These are phyloP conservation scores for Fraxinus americana DNA, from an alignment of 257 asterid species.

Conservation along the genomic window DNA sequence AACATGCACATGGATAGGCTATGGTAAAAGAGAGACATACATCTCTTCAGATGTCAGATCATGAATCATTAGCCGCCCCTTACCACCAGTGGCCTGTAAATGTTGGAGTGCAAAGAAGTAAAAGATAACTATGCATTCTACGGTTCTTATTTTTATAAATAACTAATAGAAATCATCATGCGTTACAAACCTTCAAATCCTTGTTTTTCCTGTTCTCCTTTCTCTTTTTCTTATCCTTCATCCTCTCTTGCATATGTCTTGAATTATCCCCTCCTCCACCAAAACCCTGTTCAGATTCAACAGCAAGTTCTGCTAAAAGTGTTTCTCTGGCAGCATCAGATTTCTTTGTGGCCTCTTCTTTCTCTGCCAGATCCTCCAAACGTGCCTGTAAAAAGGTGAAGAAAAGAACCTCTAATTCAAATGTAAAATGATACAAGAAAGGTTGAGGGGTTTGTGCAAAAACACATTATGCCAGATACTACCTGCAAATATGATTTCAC, in stretches of 20 bases:
- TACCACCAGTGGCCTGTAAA: conserved; percentile 50
- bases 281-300: conserved; percentile 21
- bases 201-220: conserved; percentile 68
- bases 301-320: conserved; percentile 90
- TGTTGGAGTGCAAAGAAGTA: conserved; percentile 32
- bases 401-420: conserved; percentile 7
- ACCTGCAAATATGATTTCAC: conserved; percentile 82
- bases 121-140: conserved; percentile 17
- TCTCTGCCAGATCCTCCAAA: conserved; percentile 86
- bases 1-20: conserved; percentile 10
- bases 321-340: conserved; percentile 97
- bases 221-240: conserved; percentile 76
- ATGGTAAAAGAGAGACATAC: conserved; percentile 45
- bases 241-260: conserved; percentile 62
- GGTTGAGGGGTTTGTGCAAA: not conserved
- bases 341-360: conserved; percentile 93
- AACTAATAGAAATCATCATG: not conserved
- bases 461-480: conserved; percentile 25
- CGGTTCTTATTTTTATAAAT: conserved; percentile 19
- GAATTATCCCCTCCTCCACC: conserved; percentile 33
- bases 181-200: conserved; percentile 74
- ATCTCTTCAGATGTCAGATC: conserved; percentile 56
- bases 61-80: conserved; percentile 43
- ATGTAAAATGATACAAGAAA: not conserved
- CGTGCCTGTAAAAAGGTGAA: conserved; percentile 55